Percentiles rank a stretch among this genome's conserved stretches.
Conservation (phyloP, 2,329 filamentous ascomycete genomes). For the Talaromyces sp. region DNA sequence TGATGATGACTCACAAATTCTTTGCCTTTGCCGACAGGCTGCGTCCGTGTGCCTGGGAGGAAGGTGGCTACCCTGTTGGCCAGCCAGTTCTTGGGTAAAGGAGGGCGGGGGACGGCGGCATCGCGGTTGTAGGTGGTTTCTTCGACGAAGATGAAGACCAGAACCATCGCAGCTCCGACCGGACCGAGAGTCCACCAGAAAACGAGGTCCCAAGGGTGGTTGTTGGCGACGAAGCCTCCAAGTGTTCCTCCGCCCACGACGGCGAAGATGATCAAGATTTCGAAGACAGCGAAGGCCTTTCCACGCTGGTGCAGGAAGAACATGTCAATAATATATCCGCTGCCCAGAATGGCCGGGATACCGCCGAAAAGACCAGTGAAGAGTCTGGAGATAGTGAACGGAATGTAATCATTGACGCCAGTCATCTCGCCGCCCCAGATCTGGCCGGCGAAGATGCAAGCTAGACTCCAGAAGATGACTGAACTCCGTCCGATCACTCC, state of each 20-base stretch:
- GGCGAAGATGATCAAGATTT: constrained; percentile 13
- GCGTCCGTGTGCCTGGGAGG: constrained; percentile 13
- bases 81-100: constrained; percentile 5
- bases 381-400: constrained; percentile 19
- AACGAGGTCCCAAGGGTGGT: constrained; percentile 12
- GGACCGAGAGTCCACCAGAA: constrained; percentile 20
- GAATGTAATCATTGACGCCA: constrained; percentile 17
- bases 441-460: constrained; percentile 16
- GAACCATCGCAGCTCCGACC: constrained; percentile 10
- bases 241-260: constrained; percentile 15
- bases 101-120: background rate
- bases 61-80: constrained; percentile 16
- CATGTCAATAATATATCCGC: constrained; percentile 18
- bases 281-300: constrained; percentile 19
- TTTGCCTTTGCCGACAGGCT: background rate
- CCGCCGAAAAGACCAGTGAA: constrained; percentile 17
- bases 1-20: background rate
- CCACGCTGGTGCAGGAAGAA: constrained; percentile 24
- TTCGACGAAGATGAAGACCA: constrained; percentile 17
- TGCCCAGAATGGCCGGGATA: constrained; percentile 15
- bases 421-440: constrained; percentile 26
- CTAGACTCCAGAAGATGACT: constrained; percentile 21
- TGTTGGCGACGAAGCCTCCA: constrained; percentile 17
- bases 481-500: constrained; percentile 18
- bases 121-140: constrained; percentile 16